Evolutionary conservation across 106 monocot genomes (phyloP), one percentile per base, ranked within the genome.

Genomic region (Dioscorea alata): DNA sequence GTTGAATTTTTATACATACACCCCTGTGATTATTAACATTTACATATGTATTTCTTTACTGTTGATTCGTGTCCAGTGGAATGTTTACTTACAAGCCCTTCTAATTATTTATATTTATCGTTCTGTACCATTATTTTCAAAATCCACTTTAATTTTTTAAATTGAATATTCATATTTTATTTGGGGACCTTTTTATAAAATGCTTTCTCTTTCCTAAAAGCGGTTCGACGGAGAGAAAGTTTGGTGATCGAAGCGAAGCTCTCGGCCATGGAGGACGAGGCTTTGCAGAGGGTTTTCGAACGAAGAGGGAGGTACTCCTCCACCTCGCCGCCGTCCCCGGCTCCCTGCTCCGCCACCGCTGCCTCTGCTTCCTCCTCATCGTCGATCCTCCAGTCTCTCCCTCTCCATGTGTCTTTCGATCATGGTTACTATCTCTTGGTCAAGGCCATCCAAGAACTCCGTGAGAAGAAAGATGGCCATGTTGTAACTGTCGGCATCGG

Each of bases 381-480:
- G 49, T 95, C 95, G 67, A 96, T 96, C 59, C 91, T 96, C 64
- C 96, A 91, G 28, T 92, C 91, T 33, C 91, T 96, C 48, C 91
- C 96, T 63, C 91, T 96, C 69, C 96, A 96, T 69, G 89, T 92
- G 82, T 85, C 97, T 24, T 97, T 97, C 70, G 97, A 97, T 79
- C 97, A 90, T 51, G 97, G 97, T 1, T 97, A 84, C 77, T 97
- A 97, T 70, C 83, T 97, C 22, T 78, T 97, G 8, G 92, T 97
- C 24, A 97, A 97, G 57, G 89, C 97, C 61, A 92, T 97, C 49
- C 97, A 97, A 65, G 97, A 97, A 68, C 84, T 97, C 25, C 77
- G 97, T 14, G 87, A 89, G 74, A 89, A 84, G 73, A 96, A 89
- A 60, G 88, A 92, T 49, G 92, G 97, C 7, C 80, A 65, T 48